These are phyloP conservation scores for Magnolia kwangsiensis DNA, from an alignment of 164 flowering plant genomes.

Conservation along the genomic window DNA sequence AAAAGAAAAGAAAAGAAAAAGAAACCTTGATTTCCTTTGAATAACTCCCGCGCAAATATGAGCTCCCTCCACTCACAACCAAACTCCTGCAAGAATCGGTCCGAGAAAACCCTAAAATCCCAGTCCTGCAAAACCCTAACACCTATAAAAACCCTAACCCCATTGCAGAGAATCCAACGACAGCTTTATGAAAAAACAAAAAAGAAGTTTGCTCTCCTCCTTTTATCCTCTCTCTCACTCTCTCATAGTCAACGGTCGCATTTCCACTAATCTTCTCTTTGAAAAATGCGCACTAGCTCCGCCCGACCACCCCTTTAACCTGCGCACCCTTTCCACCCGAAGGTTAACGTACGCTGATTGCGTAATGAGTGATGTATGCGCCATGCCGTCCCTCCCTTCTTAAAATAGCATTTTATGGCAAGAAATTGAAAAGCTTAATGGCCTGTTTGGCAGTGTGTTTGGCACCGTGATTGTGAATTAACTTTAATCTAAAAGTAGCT, in stretches of 20 bases:
- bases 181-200: not conserved
- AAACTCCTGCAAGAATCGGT: not conserved
- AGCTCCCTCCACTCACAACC: not conserved
- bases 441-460: too few species aligned
- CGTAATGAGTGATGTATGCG: too few species aligned
- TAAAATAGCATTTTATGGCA: too few species aligned
- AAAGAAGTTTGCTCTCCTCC: not conserved
- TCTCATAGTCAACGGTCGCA: conserved; percentile 8
- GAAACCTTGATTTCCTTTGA: not conserved
- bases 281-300: conserved; percentile 11
- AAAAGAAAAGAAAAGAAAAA: not conserved
- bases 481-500: too few species aligned
- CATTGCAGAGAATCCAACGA: not conserved
- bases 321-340: not conserved
- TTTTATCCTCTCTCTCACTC: not conserved
- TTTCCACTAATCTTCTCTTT: conserved; percentile 4
- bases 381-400: too few species aligned
- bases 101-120: not conserved
- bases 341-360: too few species aligned
- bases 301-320: not conserved
- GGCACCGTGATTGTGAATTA: too few species aligned
- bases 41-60: not conserved
- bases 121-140: not conserved
- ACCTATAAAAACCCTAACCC: not conserved
- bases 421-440: too few species aligned